Evolutionary conservation across 768 basidiomycete genomes (phyloP).

Genomic region (Cyclocybe cylindracea): DNA sequence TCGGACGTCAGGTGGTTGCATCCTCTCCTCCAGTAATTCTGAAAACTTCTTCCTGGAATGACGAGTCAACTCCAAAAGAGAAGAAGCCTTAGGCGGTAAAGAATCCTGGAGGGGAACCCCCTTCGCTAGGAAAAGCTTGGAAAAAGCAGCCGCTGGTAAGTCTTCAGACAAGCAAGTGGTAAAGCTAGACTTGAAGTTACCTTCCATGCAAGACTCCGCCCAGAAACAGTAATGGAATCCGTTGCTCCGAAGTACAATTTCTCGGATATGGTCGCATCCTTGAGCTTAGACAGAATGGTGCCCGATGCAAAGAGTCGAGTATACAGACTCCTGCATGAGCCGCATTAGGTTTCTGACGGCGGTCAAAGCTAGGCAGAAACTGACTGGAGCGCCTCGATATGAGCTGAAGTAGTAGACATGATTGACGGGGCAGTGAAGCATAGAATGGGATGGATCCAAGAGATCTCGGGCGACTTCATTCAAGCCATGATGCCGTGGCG

Average conservation of each 20-base stretch:
- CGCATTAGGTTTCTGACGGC: slow-evolving; percentile 9
- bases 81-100: slow-evolving; percentile 34
- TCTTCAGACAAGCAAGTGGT: slow-evolving; percentile 12
- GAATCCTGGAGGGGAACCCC: slow-evolving; percentile 64
- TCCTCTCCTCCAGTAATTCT: slow-evolving; percentile 60
- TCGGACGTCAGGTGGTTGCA: slow-evolving; percentile 85
- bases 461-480: not conserved
- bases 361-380: slow-evolving; percentile 5
- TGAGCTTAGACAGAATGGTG: slow-evolving; percentile 59
- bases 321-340: slow-evolving; percentile 35
- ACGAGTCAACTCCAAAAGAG: slow-evolving; percentile 45
- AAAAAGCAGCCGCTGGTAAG: slow-evolving; percentile 16
- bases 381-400: slow-evolving; percentile 19
- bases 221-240: slow-evolving; percentile 51
- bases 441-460: not conserved
- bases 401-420: slow-evolving; percentile 12
- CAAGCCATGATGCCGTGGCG: no score
- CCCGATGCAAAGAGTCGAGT: slow-evolving; percentile 52
- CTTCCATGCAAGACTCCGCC: slow-evolving; percentile 90
- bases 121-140: slow-evolving; percentile 68
- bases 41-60: slow-evolving; percentile 57
- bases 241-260: slow-evolving; percentile 50
- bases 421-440: not conserved
- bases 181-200: slow-evolving; percentile 34
- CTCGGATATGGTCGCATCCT: slow-evolving; percentile 65